Evolutionary conservation across 306 rosid genomes (phyloP).

Genomic region (Trichosanthes cucumerina): DNA sequence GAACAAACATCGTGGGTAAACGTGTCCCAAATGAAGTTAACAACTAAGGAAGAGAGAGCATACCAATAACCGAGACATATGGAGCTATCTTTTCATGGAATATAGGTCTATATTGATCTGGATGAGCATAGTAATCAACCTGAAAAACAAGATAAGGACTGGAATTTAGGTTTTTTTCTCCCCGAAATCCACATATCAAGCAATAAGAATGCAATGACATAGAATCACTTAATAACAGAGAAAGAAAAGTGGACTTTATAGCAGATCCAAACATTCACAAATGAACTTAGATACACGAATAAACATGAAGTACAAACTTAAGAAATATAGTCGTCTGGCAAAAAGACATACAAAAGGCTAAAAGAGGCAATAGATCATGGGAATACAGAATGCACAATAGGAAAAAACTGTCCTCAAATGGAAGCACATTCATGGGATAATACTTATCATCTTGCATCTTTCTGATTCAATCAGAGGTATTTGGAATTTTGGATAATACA

Average conservation of each 20-base stretch:
- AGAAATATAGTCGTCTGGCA: background rate
- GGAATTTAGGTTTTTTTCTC: background rate
- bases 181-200: background rate
- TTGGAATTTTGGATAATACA: background rate
- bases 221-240: background rate
- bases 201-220: background rate
- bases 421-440: background rate
- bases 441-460: background rate
- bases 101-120: slow-evolving; percentile 75
- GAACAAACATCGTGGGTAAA: background rate
- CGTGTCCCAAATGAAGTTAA: slow-evolving; percentile 9
- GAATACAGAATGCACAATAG: background rate
- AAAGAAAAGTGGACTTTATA: background rate
- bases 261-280: background rate
- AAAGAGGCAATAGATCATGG: background rate
- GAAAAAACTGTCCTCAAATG: background rate
- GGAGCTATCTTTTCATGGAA: slow-evolving; percentile 80
- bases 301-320: background rate
- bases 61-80: slow-evolving; percentile 78
- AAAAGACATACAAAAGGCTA: slow-evolving; percentile 1
- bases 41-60: slow-evolving; percentile 20
- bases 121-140: slow-evolving; percentile 90
- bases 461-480: background rate
- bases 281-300: background rate
- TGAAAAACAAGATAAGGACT: slow-evolving; percentile 21